phyloP scores from a whole-genome alignment of 1,284 basidiomycete species.

The Malassezia obtusa region DNA sequence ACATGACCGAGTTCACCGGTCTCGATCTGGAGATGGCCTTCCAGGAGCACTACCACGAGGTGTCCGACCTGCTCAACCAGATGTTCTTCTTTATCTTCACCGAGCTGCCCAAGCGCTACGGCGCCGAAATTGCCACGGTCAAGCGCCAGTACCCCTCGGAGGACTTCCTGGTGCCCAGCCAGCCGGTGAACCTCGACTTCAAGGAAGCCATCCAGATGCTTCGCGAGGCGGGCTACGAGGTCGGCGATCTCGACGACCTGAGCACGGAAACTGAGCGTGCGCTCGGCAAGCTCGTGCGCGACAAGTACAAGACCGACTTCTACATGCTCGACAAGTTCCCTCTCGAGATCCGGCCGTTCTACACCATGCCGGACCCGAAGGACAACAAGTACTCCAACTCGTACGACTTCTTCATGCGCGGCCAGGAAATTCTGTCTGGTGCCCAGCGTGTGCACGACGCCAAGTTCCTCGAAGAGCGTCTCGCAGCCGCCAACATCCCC shows the following conservation, averaged over 20 bases:
- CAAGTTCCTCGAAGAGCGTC: conserved; percentile 67
- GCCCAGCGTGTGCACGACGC: conserved; percentile 95
- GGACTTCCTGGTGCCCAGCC: conserved; percentile 44
- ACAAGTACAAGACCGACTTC: conserved; percentile 48
- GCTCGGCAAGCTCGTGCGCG: conserved; percentile 36
- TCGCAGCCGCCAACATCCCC: conserved; percentile 64
- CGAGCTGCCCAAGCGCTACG: conserved; percentile 57
- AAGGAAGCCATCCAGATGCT: conserved; percentile 42
- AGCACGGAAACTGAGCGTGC: conserved; percentile 44
- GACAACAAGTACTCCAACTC: conserved; percentile 69
- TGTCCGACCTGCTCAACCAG: conserved; percentile 41
- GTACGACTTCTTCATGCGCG: conserved; percentile 99
- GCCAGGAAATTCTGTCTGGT: conserved; percentile 93
- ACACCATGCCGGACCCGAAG: conserved; percentile 47
- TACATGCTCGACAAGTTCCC: conserved; percentile 48
- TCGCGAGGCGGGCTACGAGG: conserved; percentile 37
- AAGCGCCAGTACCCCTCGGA: conserved; percentile 75
- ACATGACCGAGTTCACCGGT: conserved; percentile 97
- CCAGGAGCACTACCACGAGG: conserved; percentile 92
- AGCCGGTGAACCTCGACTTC: conserved; percentile 39
- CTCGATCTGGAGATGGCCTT: conserved; percentile 99
- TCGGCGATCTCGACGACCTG: conserved; percentile 43
- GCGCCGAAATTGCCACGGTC: conserved; percentile 69
- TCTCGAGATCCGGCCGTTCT: conserved; percentile 43
- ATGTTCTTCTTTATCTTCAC: conserved; percentile 47